Evolutionary conservation across 495 filamentous ascomycete species (phyloP), one percentile per base, ranked within the genome.

Genomic region (Aspergillus panamensis): DNA sequence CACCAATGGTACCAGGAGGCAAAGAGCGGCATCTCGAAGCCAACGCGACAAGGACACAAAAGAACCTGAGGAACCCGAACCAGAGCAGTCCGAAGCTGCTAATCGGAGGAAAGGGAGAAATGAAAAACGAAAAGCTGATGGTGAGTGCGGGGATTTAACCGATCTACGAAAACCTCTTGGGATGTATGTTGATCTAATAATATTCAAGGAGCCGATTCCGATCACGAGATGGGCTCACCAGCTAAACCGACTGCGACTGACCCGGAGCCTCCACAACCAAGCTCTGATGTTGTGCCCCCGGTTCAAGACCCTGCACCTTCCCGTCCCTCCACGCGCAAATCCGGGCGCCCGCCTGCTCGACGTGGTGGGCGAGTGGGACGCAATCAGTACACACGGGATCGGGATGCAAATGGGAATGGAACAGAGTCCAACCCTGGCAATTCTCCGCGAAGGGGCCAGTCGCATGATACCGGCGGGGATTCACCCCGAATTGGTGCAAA

Each of bases 341-440:
- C 83, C 16, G 81, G 86, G 21, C 77, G 86, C 37, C 82, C 87
- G 19, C 83, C 86, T 35, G 80, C 83, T 29, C 74, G 80, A 58
- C 77, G 86, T 53, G 74, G 82, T 66, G 83, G 84, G 25, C 82
- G 91, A 70, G 74, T 88, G 39, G 92, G 91, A 13, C 86, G 90
- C 54, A 95, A 95, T 60, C 92, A 95, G 72, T 92, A 94, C 63
- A 94, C 88, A 0, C 84, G 84, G 68, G 90, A 94, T 61, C 79
- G 83, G 21, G 87, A 90, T 60, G 68, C 72, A 19, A 82, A 85
- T 25, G 72, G 70, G 16, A 82, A 84, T 53, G 83, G 86, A 51
- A 81, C 69, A 20, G 68, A 69, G 47, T 68, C 51, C 13, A 66
- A 69, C 25, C 63, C 67, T 29, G 65, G 65, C 30, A 71, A 80